Evolutionary conservation across 371 early-diverging fungal genomes (phyloP).

Genomic region (Syncephalastrum racemosum): DNA sequence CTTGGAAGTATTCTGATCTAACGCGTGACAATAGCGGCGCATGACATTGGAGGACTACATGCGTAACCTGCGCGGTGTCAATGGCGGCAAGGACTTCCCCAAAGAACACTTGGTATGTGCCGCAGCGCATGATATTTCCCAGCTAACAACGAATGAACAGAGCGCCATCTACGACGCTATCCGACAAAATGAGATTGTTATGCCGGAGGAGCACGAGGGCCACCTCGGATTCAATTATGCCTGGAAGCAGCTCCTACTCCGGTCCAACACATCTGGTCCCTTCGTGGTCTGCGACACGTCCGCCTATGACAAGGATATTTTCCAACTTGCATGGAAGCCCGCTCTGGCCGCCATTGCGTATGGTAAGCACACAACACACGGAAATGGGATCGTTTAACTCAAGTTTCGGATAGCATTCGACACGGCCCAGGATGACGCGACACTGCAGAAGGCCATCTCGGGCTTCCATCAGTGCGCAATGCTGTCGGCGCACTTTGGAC

Average conservation of each 20-base stretch:
- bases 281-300: conserved; percentile 52
- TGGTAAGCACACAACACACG: conserved; percentile 41
- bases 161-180: conserved; percentile 76
- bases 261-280: conserved; percentile 49
- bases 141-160: conserved; percentile 11
- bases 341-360: conserved; percentile 70
- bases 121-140: background rate
- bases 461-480: conserved; percentile 81
- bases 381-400: background rate
- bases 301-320: conserved; percentile 67
- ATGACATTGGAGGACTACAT: conserved; percentile 88
- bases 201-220: conserved; percentile 92
- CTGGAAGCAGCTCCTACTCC: conserved; percentile 85
- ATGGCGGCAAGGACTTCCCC: conserved; percentile 71
- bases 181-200: conserved; percentile 76
- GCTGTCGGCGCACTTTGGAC: conserved; percentile 71
- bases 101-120: conserved; percentile 64
- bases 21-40: conserved; percentile 46
- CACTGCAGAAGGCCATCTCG: conserved; percentile 76
- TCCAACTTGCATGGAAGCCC: conserved; percentile 60
- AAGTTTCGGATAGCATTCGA: conserved; percentile 61
- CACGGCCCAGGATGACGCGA: conserved; percentile 77
- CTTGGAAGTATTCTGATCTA: background rate
- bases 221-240: conserved; percentile 92
- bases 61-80: conserved; percentile 78